These are phyloP conservation scores for Candida multigemmis DNA, from an alignment of 805 yeast genomes.

Conservation along the genomic window DNA sequence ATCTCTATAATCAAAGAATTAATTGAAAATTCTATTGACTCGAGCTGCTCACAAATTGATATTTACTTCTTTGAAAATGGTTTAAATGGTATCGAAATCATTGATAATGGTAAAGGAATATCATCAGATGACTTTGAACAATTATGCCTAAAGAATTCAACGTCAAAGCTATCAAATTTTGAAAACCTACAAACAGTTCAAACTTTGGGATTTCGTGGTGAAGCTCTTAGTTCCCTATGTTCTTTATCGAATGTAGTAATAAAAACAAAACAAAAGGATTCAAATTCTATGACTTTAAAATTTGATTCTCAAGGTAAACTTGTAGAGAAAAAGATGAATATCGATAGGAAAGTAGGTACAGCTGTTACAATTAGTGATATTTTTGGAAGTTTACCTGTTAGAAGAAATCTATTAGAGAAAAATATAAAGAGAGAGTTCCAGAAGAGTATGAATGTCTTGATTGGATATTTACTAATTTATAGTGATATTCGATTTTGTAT, in stretches of 20 bases:
- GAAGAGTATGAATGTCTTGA: slow-evolving; percentile 55
- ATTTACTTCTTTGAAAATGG: slow-evolving; percentile 67
- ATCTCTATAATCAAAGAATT: slow-evolving; percentile 75
- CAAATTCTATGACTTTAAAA: slow-evolving; percentile 47
- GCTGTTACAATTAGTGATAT: slow-evolving; percentile 46
- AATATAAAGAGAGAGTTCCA: slow-evolving; percentile 64
- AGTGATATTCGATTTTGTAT: slow-evolving; percentile 52
- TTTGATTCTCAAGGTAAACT: slow-evolving; percentile 52
- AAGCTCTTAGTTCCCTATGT: slow-evolving; percentile 67
- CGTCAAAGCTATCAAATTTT: slow-evolving; percentile 54
- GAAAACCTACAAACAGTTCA: slow-evolving; percentile 41
- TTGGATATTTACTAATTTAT: slow-evolving; percentile 57
- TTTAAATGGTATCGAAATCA: slow-evolving; percentile 55
- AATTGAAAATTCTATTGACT: slow-evolving; percentile 82
- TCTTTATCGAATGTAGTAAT: slow-evolving; percentile 42
- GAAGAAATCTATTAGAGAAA: slow-evolving; percentile 64
- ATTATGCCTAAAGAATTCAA: slow-evolving; percentile 54
- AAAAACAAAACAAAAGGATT: slow-evolving; percentile 41
- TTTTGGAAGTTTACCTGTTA: slow-evolving; percentile 70
- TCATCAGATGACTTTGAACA: slow-evolving; percentile 38
- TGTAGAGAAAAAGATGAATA: slow-evolving; percentile 15
- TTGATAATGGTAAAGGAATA: slow-evolving; percentile 66
- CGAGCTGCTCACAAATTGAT: slow-evolving; percentile 60
- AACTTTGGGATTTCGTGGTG: slow-evolving; percentile 75
- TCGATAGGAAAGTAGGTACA: slow-evolving; percentile 59